Percentiles rank a stretch among this genome's conserved stretches.
phyloP scores from a whole-genome alignment of 495 filamentous ascomycete species.

The Penicillium odoratum region DNA sequence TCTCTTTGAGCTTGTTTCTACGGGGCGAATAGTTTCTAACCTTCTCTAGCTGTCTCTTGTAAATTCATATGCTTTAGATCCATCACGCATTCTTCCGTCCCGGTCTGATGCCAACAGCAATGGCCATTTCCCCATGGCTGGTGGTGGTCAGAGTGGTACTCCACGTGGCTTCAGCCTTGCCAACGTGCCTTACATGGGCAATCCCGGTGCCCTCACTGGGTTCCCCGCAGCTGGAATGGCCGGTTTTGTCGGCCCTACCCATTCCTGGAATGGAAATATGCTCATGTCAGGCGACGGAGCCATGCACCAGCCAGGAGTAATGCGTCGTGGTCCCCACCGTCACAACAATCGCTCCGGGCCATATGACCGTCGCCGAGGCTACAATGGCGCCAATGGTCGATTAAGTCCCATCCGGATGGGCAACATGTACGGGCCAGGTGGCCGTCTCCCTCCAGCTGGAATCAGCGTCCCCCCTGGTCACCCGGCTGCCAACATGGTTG shows the following conservation, averaged over 20 bases:
- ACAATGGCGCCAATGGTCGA: slow-evolving; percentile 30
- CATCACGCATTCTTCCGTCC: slow-evolving; percentile 86
- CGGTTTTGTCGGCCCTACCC: slow-evolving; percentile 56
- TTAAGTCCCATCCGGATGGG: slow-evolving; percentile 45
- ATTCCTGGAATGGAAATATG: slow-evolving; percentile 47
- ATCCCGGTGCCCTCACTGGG: slow-evolving; percentile 26
- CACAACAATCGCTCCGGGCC: slow-evolving; percentile 54
- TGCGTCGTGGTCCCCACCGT: slow-evolving; percentile 57
- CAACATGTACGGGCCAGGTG: slow-evolving; percentile 35
- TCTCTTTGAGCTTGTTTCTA: background rate
- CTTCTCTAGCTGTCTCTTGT: slow-evolving; percentile 72
- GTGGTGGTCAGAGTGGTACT: slow-evolving; percentile 74
- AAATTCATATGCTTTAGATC: slow-evolving; percentile 91
- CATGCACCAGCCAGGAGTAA: slow-evolving; percentile 56
- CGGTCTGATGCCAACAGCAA: slow-evolving; percentile 96
- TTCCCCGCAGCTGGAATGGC: slow-evolving; percentile 43
- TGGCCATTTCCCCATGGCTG: slow-evolving; percentile 84
- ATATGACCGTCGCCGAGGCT: slow-evolving; percentile 56
- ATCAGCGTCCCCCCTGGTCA: slow-evolving; percentile 42
- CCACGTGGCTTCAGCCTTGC: slow-evolving; percentile 88
- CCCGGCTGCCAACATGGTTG: slow-evolving; percentile 43
- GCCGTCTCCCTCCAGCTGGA: slow-evolving; percentile 39
- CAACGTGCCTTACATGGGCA: slow-evolving; percentile 57
- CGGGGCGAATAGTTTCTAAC: slow-evolving; percentile 15
- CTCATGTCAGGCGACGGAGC: slow-evolving; percentile 38